phyloP scores from a whole-genome alignment of 192 early-diverging fungal species.

The Kappamyces sp. region DNA sequence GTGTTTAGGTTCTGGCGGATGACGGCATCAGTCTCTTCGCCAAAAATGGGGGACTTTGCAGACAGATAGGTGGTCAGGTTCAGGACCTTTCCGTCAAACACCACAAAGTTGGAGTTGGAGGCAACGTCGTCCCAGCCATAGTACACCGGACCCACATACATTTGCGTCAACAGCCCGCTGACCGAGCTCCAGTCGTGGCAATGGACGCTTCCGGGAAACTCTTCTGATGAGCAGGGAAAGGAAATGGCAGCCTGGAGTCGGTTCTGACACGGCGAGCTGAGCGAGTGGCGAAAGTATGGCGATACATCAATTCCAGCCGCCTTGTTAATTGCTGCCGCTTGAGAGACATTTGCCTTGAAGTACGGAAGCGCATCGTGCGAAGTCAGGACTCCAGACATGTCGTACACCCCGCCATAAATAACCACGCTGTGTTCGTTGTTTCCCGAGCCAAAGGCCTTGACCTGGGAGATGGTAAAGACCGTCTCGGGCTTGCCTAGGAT shows the following conservation, averaged over 20 bases:
- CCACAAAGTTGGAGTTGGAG: constrained; percentile 23
- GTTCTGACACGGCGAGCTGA: constrained; percentile 1
- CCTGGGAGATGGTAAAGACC: not conserved
- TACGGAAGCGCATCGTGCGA: constrained; percentile 18
- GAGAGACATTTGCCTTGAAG: constrained; percentile 6
- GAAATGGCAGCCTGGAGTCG: constrained; percentile 3
- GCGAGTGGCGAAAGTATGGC: constrained; percentile 19
- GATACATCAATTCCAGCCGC: constrained; percentile 29
- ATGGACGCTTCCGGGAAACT: constrained; percentile 8
- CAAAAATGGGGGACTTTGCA: constrained; percentile 10
- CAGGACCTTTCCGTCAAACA: constrained; percentile 27
- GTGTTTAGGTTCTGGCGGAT: not conserved
- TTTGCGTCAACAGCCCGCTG: not conserved
- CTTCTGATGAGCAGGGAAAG: constrained; percentile 13
- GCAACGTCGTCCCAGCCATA: constrained; percentile 29
- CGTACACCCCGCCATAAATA: constrained; percentile 33
- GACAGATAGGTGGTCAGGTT: constrained; percentile 31
- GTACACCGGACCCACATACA: constrained; percentile 21
- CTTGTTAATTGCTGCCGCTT: not conserved
- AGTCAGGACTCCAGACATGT: constrained; percentile 17
- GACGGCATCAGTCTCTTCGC: not conserved
- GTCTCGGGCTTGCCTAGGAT: not conserved
- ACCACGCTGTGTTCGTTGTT: constrained; percentile 14
- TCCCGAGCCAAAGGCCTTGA: not conserved
- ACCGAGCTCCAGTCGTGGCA: constrained; percentile 22